Percentiles rank a stretch among this genome's conserved stretches.
Evolutionary conservation across 2,329 filamentous ascomycete species (phyloP).

Genomic region (Didymosphaeria variabile): DNA sequence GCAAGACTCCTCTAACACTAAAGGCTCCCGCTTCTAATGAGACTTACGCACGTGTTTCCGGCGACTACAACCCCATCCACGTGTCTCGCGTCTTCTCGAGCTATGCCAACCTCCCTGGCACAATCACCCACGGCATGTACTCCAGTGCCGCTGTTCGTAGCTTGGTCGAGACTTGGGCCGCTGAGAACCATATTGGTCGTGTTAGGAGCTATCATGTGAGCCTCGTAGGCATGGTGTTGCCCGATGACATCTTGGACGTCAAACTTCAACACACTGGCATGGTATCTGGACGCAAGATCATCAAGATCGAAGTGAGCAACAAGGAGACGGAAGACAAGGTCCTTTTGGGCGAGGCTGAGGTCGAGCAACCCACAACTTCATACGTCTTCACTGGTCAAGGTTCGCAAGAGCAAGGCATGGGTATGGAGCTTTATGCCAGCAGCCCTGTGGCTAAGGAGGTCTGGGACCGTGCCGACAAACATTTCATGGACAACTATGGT

Average conservation of each 20-base stretch:
- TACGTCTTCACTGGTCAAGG: constrained; percentile 99
- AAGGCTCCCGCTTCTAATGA: constrained; percentile 96
- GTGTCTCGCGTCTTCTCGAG: constrained; percentile 95
- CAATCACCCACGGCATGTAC: constrained; percentile 99
- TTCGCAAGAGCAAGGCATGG: constrained; percentile 99
- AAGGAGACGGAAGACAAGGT: constrained; percentile 97
- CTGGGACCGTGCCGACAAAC: constrained; percentile 90
- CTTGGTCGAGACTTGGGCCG: constrained; percentile 97
- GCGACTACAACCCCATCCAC: constrained; percentile 98
- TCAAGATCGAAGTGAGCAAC: constrained; percentile 97
- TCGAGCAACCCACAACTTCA: constrained; percentile 94
- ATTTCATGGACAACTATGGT: constrained; percentile 99
- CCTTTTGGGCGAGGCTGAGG: constrained; percentile 91
- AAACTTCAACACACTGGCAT: constrained; percentile 97
- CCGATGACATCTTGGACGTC: constrained; percentile 93
- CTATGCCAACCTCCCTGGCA: constrained; percentile 94
- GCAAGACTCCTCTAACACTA: constrained; percentile 86
- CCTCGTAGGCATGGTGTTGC: constrained; percentile 97
- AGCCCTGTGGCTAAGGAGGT: constrained; percentile 95
- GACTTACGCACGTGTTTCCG: constrained; percentile 96
- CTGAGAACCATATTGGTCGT: constrained; percentile 97
- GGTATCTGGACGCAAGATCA: constrained; percentile 98
- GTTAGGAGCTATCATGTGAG: constrained; percentile 97
- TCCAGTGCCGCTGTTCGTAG: constrained; percentile 95
- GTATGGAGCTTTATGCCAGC: constrained; percentile 97